These are phyloP conservation scores for Colletotrichum lini DNA, from an alignment of 2,329 filamentous ascomycete species.

Conservation along the genomic window DNA sequence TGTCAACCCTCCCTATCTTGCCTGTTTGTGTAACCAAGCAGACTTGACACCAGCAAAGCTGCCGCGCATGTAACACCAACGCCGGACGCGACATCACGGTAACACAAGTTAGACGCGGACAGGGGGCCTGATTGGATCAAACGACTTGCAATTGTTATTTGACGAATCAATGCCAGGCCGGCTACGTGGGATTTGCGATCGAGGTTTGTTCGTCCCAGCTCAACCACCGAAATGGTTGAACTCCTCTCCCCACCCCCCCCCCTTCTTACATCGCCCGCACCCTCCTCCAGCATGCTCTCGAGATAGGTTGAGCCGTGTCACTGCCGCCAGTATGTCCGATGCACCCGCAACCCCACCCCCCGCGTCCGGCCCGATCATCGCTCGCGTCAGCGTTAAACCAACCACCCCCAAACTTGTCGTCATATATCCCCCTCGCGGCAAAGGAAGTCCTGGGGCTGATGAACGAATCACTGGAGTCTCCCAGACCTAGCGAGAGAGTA, in stretches of 20 bases:
- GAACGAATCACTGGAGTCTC: background rate
- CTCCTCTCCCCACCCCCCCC: no score
- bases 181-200: background rate
- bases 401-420: slow-evolving; percentile 22
- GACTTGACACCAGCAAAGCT: background rate
- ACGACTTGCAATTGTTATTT: background rate
- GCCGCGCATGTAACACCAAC: slow-evolving; percentile 1
- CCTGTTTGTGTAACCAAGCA: background rate
- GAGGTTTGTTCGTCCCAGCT: background rate
- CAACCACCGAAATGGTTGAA: background rate
- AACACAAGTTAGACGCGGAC: background rate
- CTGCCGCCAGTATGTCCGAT: background rate
- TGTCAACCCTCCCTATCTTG: no score
- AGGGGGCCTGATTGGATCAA: background rate
- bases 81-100: background rate
- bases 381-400: slow-evolving; percentile 25
- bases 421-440: slow-evolving; percentile 11
- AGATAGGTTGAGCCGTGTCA: background rate
- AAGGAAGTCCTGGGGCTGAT: background rate
- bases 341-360: background rate
- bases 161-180: background rate
- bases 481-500: background rate
- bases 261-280: no score
- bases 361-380: background rate
- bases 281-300: background rate